Evolutionary conservation across 2,329 filamentous ascomycete genomes (phyloP), one percentile per base, ranked within the genome.

Genomic region (Fusarium illudens): DNA sequence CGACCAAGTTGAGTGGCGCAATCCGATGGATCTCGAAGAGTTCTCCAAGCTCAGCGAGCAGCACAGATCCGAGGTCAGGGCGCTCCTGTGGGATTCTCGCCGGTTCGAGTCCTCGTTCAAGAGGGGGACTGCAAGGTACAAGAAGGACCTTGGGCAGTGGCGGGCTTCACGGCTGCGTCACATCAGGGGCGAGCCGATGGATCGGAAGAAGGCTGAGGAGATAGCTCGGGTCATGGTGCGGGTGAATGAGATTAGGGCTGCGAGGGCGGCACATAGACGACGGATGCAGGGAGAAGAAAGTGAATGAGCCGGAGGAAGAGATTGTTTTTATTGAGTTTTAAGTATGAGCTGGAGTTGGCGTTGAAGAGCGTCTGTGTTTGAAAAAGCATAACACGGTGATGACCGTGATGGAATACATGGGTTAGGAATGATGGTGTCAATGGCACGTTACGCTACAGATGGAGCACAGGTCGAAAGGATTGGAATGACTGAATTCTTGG

Each of bases 51-150:
- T 29, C 19, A 46, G 62, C 42, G 17, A 60, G 19, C 51, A 58
- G 20, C 57, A 52, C 17, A 10, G 29, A 11, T 50, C 5, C 4
- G 63, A 66, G 39, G 20, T 62, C 30, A 54, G 46, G 13, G 39
- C 46, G 13, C 48, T 66, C 4, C 13, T 27, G 4, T 66, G 62
- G 63, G 62, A 65, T 32, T 22, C 51, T 5, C 32, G 20, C 6
- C 17, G 29, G 19, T 58, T 62, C 39, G 4, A 6, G 4, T 29
- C 48, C 3, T n/a, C 12, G 11, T n/a, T 50, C 13, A 10, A 42
- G 19, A n/a, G n/a, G 27, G 51, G 17, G 11, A 42, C 22, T 9
- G 33, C n/a, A 12, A 12, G 33, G 9, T 57, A 65, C 15, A 48
- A 30, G 9, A 4, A 12, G 6, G 57, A 66, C 5, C 25, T 33